Evolutionary conservation across 257 asterid genomes (phyloP).

Genomic region (Solanum neorickii): DNA sequence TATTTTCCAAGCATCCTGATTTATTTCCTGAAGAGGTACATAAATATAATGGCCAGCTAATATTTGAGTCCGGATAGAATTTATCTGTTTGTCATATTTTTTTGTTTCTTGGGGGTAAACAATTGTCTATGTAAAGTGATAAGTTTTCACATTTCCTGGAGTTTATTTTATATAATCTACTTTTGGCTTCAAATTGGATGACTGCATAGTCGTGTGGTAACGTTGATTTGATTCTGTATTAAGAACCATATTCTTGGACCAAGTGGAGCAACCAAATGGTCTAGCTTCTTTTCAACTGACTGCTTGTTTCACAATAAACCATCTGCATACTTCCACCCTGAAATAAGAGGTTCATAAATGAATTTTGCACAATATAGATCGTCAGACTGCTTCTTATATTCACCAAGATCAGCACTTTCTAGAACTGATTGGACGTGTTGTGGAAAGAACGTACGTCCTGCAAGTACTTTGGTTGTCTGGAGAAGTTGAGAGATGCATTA

Average conservation of each 20-base stretch:
- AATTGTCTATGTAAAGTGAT: background rate
- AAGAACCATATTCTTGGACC: background rate
- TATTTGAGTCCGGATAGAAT: background rate
- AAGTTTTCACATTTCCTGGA: background rate
- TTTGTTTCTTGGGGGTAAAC: background rate
- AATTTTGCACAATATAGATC: background rate
- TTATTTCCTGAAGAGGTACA: constrained; percentile 82
- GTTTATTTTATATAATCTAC: background rate
- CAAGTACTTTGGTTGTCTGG: background rate
- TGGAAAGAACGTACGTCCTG: background rate
- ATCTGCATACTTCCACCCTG: background rate
- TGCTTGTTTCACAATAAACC: background rate
- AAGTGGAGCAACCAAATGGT: background rate
- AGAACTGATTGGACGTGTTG: background rate
- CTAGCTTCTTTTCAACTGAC: background rate
- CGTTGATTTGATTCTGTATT: background rate
- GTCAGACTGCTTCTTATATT: background rate
- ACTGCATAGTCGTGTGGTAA: background rate
- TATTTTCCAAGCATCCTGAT: constrained; percentile 72
- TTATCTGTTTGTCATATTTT: background rate
- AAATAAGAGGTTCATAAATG: background rate
- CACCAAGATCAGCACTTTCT: background rate
- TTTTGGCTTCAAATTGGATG: background rate
- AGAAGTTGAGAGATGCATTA: background rate
- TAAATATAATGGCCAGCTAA: background rate